A percentile compares a stretch with the other conserved stretches of the same genome.
Evolutionary conservation across 208 protist genomes (phyloP).

Genomic region (Crithidia bombi): DNA sequence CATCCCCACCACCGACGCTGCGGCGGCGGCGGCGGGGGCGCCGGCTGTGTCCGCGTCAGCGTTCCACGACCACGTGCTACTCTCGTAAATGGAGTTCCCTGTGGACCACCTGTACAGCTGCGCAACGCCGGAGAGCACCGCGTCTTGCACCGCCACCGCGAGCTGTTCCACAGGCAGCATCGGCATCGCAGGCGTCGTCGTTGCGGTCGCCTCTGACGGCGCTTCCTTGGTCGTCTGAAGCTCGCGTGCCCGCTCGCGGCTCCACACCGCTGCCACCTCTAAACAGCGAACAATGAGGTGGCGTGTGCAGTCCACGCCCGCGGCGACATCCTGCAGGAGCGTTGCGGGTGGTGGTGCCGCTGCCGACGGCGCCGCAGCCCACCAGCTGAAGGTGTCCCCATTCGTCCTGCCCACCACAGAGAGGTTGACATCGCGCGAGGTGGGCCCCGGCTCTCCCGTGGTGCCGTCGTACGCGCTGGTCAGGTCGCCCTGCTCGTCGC

Average conservation of each 20-base stretch:
- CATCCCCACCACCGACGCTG: not conserved
- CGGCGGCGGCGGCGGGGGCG: not conserved
- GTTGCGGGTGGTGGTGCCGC: not conserved
- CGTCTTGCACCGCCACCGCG: conserved; percentile 7
- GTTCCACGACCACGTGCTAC: not conserved
- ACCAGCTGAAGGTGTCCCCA: not conserved
- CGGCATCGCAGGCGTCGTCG: not conserved
- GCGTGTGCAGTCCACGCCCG: conserved; percentile 9
- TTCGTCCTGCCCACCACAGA: too few species aligned
- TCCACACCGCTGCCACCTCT: conserved; percentile 1
- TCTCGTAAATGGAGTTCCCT: not conserved
- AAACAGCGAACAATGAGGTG: not conserved
- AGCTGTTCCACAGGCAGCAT: not conserved
- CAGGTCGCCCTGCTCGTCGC: not conserved
- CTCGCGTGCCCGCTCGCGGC: not conserved
- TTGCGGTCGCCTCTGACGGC: too few species aligned
- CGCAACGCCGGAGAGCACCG: conserved; percentile 7
- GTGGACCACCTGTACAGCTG: conserved; percentile 18
- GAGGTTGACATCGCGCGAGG: too few species aligned
- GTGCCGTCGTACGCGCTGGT: too few species aligned
- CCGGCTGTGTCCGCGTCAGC: not conserved
- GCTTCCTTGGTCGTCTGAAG: not conserved
- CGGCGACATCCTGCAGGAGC: conserved; percentile 5
- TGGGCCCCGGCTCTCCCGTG: too few species aligned
- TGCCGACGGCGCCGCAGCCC: not conserved